Base-by-base conservation (phyloP, 805 yeast species). In the Schizosaccharomyces osmophilus region DNA sequence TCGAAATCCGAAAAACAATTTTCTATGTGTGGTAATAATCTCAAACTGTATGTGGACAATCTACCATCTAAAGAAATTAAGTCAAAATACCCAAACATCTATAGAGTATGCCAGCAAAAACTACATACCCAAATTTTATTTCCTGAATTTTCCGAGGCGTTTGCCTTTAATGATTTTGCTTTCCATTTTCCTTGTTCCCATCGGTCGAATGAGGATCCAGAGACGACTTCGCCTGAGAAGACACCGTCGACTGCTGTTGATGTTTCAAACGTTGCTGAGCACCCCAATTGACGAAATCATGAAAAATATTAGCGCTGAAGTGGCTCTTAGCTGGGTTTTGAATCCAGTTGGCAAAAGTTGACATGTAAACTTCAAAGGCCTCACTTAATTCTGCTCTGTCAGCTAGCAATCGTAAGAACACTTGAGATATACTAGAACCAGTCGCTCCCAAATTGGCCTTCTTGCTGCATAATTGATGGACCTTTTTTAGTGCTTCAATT, bases 231-330 rank as follows among this genome's bases (percentile, higher is more conserved):
- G 41, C 41, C 41, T 36, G 41, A 51, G 57, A 24, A 22, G 39
- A 22, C 31, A 17, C 36, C 39, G 57, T 51, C 31, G 36, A 51
- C 22, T 22, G 22, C 24, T 51, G 57, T 15, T 51, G 31, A 24
- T 22, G 36, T 29, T 51, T 51, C 31, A 29, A 24, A 17, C 60
- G 39, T 36, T 41, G 48, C 39, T 57, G 60, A 24, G 42, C 43
- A 41, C 60, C 60, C 60, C 60, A 57, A n/a, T 57, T 57, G n/a
- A 57, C 45, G 17, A 57, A 41, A 26, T 57, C 60, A 22, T 36
- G 48, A n/a, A 57, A 57, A 36, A 57, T 36, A 36, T 26, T 22
- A 9, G 60, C 48, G 11, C 36, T 36, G 22, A 32, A 41, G 11
- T 41, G 60, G 36, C 42, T 57, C 48, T 57, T 57, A 8, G 15